Evolutionary conservation across 2,329 filamentous ascomycete species (phyloP), one percentile per base, ranked within the genome.

Genomic region (Pseudogymnoascus sp.): DNA sequence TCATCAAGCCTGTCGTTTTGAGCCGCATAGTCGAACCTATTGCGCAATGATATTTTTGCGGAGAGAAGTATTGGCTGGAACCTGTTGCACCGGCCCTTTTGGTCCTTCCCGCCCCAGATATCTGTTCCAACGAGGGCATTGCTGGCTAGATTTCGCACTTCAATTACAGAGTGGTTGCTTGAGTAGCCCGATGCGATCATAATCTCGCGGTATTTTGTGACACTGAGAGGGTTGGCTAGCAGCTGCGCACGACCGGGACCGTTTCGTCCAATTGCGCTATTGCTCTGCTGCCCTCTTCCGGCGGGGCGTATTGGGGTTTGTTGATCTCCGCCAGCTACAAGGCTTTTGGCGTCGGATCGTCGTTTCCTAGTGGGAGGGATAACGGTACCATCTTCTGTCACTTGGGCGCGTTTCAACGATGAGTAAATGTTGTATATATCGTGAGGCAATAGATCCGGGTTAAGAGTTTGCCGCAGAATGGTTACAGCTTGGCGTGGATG

Each of bases 1-100:
- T 74, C 73, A 50, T 84, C 81, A 35, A 92, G 80, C 7, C 75
- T 75, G 74, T 92, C 89, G 4, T 73, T 72, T 1, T 77, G 68
- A 0, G 85, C 84, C 1, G 86, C 83, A 0, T 79, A 77, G 57
- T 75, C 75, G 69, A 91, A 90, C 0, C 79, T 72, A 6, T 74
- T 69, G 12, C 74, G 71, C 63, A 91, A 79, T 2, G 77, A 79
- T 3, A 90, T 77, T 18, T 80, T 78, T 35, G 84, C 80, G 4
- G 85, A 86, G 7, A 91, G 68, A 6, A 82, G 69, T 8, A 84
- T 76, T 6, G 88, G 87, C 73, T 91, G 88, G 9, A 77, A 71
- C 65, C 82, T 83, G 58, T 76, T 72, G 2, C 66, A 61, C 3
- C 87, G 81, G 61, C 85, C 85, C 88, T 88, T 91, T 57, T 86